Evolutionary conservation across 345 rosid genomes (phyloP).

Genomic region (Hibiscus tridactylites): DNA sequence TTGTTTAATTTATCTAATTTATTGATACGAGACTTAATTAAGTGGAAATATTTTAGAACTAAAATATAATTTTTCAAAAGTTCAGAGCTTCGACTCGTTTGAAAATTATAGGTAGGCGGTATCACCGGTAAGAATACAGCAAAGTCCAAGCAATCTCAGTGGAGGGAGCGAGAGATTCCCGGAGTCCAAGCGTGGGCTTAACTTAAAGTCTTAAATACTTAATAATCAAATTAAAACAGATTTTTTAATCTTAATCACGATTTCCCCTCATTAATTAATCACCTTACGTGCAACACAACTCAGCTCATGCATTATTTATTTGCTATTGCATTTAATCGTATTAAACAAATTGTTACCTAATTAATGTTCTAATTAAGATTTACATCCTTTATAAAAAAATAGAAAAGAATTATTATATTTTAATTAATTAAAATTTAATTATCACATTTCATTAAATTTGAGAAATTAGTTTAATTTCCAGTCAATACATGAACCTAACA

Average conservation of each 20-base stretch:
- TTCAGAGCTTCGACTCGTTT: no score
- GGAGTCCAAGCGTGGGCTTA: constrained; percentile 66
- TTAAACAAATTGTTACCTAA: constrained; percentile 10
- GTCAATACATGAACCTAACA: no score
- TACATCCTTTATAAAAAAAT: no score
- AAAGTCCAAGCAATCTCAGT: constrained; percentile 29
- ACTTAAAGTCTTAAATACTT: neutral
- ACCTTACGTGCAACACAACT: constrained; percentile 56
- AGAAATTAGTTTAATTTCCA: no score
- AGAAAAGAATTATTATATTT: no score
- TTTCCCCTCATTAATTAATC: constrained; percentile 14
- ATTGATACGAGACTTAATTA: no score
- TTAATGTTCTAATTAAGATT: no score
- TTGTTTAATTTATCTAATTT: no score
- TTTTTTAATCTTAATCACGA: constrained; percentile 17
- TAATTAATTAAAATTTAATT: no score
- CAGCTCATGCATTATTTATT: constrained; percentile 22
- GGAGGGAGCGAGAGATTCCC: constrained; percentile 69
- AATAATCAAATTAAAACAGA: constrained; percentile 20
- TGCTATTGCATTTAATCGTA: neutral
- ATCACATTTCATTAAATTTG: no score
- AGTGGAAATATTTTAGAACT: no score
- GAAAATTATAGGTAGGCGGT: neutral
- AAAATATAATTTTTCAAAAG: no score
- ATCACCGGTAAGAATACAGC: constrained; percentile 14